Evolutionary conservation across 169 alveolate species (phyloP).

Genomic region (Miamiensis avidus): DNA sequence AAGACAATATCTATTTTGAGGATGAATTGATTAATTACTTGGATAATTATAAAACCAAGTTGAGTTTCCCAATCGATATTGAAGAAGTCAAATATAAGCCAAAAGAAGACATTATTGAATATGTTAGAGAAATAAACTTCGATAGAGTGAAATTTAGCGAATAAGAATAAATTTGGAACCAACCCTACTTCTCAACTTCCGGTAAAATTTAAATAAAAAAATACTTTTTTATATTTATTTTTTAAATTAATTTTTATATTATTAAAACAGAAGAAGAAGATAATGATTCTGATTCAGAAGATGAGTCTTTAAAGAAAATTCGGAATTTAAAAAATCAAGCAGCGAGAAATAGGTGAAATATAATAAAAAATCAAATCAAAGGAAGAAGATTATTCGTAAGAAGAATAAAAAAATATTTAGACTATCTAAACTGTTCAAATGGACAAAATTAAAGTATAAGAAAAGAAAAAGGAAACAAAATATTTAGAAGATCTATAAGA

Average conservation of each 20-base stretch:
- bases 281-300: slow-evolving; percentile 24
- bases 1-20: not conserved
- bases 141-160: not conserved
- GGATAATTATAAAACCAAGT: not conserved
- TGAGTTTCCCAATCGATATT: not conserved
- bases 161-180: not conserved
- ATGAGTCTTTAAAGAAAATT: not conserved
- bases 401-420: not conserved
- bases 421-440: not conserved
- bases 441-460: not conserved
- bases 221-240: not conserved
- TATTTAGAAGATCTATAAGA: not conserved
- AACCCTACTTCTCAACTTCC: not conserved
- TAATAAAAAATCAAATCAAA: too few relatives aligned
- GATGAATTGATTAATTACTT: not conserved
- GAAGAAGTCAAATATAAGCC: not conserved
- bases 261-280: slow-evolving; percentile 10
- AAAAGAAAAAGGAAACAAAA: too few relatives aligned
- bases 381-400: too few relatives aligned
- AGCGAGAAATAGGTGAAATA: not conserved
- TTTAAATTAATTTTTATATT: not conserved
- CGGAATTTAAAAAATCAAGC: not conserved
- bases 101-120: not conserved
- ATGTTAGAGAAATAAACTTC: not conserved
- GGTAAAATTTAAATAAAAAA: not conserved